phyloP scores from a whole-genome alignment of 306 rosid species.

The Vigna nakashimae region DNA sequence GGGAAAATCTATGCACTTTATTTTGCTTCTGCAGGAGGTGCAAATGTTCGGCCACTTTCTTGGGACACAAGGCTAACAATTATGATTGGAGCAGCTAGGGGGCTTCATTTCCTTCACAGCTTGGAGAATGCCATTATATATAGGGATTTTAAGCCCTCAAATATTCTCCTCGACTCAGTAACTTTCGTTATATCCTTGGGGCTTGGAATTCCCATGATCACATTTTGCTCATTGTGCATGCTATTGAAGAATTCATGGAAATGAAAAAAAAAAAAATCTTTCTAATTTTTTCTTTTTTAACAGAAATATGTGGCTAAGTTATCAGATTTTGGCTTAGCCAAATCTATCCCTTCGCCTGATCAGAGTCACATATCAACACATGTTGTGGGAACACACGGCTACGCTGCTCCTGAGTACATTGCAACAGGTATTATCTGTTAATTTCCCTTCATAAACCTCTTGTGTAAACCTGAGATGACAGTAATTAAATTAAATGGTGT shows the following conservation, averaged over 20 bases:
- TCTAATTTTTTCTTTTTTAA: conserved; percentile 26
- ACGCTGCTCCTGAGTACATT: conserved; percentile 92
- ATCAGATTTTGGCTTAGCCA: conserved; percentile 93
- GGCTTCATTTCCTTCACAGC: conserved; percentile 83
- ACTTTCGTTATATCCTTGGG: conserved; percentile 22
- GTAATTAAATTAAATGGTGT: conserved; percentile 16
- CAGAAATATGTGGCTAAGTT: conserved; percentile 76
- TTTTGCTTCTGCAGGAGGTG: conserved; percentile 69
- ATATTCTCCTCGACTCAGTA: conserved; percentile 86
- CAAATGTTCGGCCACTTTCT: conserved; percentile 73
- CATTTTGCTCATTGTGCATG: conserved; percentile 28
- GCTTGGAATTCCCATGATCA: conserved; percentile 15
- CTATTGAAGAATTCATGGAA: neutral
- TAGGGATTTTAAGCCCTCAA: conserved; percentile 91
- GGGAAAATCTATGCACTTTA: neutral
- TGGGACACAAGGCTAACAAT: conserved; percentile 82
- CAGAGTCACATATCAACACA: conserved; percentile 75
- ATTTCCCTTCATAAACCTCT: conserved; percentile 14
- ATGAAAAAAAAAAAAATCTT: neutral
- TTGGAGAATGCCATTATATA: conserved; percentile 77
- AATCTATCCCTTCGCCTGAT: conserved; percentile 67
- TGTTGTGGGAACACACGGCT: conserved; percentile 77
- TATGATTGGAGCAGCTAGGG: conserved; percentile 92
- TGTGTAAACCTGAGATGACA: neutral
- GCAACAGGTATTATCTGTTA: conserved; percentile 63